Base-by-base conservation (phyloP, 2,329 filamentous ascomycete species). In the Beauveria sp. region DNA sequence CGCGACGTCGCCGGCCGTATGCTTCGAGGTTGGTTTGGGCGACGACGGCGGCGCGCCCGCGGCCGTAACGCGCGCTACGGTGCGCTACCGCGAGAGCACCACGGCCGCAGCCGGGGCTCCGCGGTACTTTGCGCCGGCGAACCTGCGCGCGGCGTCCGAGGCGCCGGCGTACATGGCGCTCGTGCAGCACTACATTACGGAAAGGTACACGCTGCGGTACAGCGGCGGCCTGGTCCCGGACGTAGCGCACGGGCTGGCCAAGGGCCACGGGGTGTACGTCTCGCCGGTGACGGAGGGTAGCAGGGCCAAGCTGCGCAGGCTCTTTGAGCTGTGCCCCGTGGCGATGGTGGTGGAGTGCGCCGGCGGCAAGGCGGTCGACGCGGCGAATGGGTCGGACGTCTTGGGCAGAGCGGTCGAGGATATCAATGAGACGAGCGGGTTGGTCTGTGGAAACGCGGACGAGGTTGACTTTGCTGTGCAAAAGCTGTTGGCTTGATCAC, bases 81-180 rank as follows among this genome's bases (percentile, higher is more conserved):
- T 85, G 6, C 70, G 66, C 8, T 71, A 84, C 3, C 30, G n/a
- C 20, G 4, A 24, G 9, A 22, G 10, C 9, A 64, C 70, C 0
- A 45, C 64, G 0, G 65, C 73, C 3, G 75, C 77, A 0, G 75
- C 75, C 65, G 78, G 76, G 65, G 81, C 34, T 6, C 34, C 81
- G 28, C 75, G 79, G 0, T 87, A 86, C 68, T 87, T 87, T 66
- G 82, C 85, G 0, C 85, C 85, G 0, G 84, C 84, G 5, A 87
- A 87, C 66, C 70, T 86, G 59, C 81, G 85, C 10, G 77, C 81
- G 0, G 83, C 84, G 0, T 78, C 79, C 0, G 79, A 86, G 20
- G 73, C 80, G 50, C 66, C 70, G 6, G 65, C 66, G 30, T 87
- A 87, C 69, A 75, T 78, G 70, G 62, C 56, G 0, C 75, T 87